Evolutionary conservation across 768 basidiomycete species (phyloP).

Genomic region (Boletus pseudopeckii): DNA sequence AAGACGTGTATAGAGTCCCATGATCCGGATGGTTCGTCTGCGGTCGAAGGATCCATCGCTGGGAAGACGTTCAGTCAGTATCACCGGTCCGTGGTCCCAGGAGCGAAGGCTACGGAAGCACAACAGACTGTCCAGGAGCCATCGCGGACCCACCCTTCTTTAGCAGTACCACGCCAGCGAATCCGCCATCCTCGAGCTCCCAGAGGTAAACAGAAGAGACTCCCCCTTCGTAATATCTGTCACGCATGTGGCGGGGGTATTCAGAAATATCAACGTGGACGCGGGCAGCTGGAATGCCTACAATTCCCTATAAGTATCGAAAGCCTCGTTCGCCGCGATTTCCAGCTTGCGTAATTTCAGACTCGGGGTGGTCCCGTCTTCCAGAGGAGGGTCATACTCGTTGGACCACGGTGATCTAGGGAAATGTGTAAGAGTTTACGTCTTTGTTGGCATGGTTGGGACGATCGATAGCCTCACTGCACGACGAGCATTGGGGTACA

Average conservation of each 20-base stretch:
- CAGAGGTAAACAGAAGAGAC: slow-evolving; percentile 96
- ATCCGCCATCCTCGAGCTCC: slow-evolving; percentile 95
- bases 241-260: neutral
- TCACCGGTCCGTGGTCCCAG: neutral
- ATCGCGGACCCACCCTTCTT: slow-evolving; percentile 72
- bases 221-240: slow-evolving; percentile 96
- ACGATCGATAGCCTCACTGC: neutral
- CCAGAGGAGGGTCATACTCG: slow-evolving; percentile 85
- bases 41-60: slow-evolving; percentile 59
- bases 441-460: neutral
- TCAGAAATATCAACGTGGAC: neutral
- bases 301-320: slow-evolving; percentile 97
- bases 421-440: slow-evolving; percentile 6
- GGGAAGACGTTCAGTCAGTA: slow-evolving; percentile 4
- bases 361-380: slow-evolving; percentile 86
- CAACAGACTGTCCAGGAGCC: neutral
- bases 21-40: slow-evolving; percentile 71
- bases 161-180: slow-evolving; percentile 93
- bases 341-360: slow-evolving; percentile 87
- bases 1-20: slow-evolving; percentile 99
- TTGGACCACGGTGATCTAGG: slow-evolving; percentile 97
- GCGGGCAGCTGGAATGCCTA: slow-evolving; percentile 32
- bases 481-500: neutral
- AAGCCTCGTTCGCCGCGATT: slow-evolving; percentile 91
- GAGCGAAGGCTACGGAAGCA: slow-evolving; percentile 2